Conservation (phyloP, 75 land plant genomes). For the Adiantum capillusveneris region DNA sequence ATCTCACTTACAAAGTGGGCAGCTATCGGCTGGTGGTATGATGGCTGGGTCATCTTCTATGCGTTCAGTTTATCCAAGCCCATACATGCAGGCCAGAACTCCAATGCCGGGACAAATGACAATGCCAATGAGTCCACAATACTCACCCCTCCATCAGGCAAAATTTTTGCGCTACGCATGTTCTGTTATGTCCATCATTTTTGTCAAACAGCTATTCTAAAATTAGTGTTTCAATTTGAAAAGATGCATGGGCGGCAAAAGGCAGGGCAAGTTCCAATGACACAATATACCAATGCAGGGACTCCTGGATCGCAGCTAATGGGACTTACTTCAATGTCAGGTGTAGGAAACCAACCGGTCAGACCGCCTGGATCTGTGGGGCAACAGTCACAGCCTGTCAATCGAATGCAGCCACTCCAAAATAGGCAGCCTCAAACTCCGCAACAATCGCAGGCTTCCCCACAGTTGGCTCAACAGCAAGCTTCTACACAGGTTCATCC, state of each 20-base stretch:
- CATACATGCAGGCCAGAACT: constrained; percentile 1
- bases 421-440: background rate
- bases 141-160: background rate
- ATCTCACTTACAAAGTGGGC: background rate
- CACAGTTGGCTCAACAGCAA: constrained; percentile 2
- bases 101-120: background rate
- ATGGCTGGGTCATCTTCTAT: background rate
- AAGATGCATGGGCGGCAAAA: background rate
- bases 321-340: no score
- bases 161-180: background rate
- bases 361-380: constrained; percentile 9
- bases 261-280: background rate
- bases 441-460: constrained; percentile 6
- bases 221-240: background rate
- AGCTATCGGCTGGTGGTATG: background rate
- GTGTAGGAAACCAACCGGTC: background rate
- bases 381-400: constrained; percentile 31
- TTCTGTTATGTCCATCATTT: background rate
- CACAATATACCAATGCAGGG: background rate
- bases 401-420: constrained; percentile 10
- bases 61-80: background rate
- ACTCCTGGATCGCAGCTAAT: background rate
- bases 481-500: constrained; percentile 1
- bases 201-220: background rate
- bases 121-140: background rate